A percentile compares a stretch with the other conserved stretches of the same genome.
Conservation (phyloP, 805 yeast genomes). For the Candida andamanensis region DNA sequence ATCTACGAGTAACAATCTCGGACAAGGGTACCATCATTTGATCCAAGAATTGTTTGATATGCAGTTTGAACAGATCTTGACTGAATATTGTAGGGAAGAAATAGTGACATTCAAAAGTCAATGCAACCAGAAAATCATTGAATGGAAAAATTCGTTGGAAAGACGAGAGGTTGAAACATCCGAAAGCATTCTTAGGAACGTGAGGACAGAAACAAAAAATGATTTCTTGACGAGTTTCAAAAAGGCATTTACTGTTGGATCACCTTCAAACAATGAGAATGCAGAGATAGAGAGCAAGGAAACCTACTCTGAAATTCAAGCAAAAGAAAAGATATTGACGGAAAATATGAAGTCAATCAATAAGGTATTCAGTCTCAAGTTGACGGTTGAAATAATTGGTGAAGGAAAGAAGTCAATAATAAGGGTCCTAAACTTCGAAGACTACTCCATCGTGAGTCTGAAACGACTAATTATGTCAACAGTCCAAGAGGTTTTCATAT, state of each 20-base stretch:
- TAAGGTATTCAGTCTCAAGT: conserved; percentile 72
- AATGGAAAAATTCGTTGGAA: conserved; percentile 33
- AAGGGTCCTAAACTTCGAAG: conserved; percentile 41
- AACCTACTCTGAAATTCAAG: conserved; percentile 65
- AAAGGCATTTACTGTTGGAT: conserved; percentile 47
- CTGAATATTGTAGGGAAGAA: conserved; percentile 38
- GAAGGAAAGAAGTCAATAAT: conserved; percentile 62
- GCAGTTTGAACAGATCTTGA: conserved; percentile 35
- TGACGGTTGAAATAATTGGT: conserved; percentile 66
- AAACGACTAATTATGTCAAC: conserved; percentile 32
- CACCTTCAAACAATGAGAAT: conserved; percentile 14
- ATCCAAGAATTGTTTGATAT: conserved; percentile 36
- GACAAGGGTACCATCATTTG: conserved; percentile 27
- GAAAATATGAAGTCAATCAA: conserved; percentile 73
- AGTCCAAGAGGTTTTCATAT: conserved; percentile 60
- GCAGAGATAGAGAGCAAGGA: conserved; percentile 21
- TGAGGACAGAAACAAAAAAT: conserved; percentile 44
- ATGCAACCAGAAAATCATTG: conserved; percentile 20
- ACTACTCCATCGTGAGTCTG: conserved; percentile 30
- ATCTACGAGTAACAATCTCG: conserved; percentile 29
- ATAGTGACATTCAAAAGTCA: conserved; percentile 20
- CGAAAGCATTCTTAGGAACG: conserved; percentile 44
- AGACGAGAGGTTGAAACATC: conserved; percentile 47
- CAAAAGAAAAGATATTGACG: conserved; percentile 70
- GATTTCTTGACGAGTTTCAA: conserved; percentile 63